Conservation (phyloP, 192 early-diverging fungal species). For the Geranomyces variabilis region DNA sequence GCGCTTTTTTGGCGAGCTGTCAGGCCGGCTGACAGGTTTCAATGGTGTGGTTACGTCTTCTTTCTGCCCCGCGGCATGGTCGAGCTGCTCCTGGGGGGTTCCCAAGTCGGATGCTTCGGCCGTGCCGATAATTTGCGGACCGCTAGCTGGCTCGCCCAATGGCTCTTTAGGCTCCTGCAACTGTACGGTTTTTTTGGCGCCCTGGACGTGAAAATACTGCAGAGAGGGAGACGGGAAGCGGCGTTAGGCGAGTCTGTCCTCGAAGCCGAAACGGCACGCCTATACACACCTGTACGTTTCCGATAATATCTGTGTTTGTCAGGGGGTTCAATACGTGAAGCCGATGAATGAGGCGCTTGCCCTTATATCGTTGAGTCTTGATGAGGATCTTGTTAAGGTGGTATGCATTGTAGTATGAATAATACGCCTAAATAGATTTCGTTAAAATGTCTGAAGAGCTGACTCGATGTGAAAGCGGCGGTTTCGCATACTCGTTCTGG, state of each 20-base stretch:
- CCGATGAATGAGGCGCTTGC: conserved; percentile 62
- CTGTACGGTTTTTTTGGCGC: background rate
- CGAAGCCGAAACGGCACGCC: too few species aligned
- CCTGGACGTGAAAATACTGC: conserved; percentile 14
- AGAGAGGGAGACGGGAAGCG: background rate
- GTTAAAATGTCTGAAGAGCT: too few species aligned
- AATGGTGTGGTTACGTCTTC: background rate
- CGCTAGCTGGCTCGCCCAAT: background rate
- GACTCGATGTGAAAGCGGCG: too few species aligned
- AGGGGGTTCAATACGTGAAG: conserved; percentile 65
- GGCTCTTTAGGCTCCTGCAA: background rate
- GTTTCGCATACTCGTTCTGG: conserved; percentile 45
- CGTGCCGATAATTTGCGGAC: conserved; percentile 2
- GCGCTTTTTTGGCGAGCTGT: background rate
- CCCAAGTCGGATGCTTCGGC: conserved; percentile 14
- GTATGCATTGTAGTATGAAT: conserved; percentile 63
- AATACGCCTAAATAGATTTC: conserved; percentile 43
- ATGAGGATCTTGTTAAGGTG: conserved; percentile 68
- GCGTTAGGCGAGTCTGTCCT: too few species aligned
- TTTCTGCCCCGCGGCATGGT: background rate
- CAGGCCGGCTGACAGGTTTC: background rate
- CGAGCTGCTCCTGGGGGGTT: background rate
- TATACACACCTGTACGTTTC: conserved; percentile 53
- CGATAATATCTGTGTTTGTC: conserved; percentile 68
- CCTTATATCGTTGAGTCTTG: conserved; percentile 63